These are phyloP conservation scores for Yamadazyma membranifaciens DNA, from an alignment of 1,139 yeast genomes.

Conservation along the genomic window DNA sequence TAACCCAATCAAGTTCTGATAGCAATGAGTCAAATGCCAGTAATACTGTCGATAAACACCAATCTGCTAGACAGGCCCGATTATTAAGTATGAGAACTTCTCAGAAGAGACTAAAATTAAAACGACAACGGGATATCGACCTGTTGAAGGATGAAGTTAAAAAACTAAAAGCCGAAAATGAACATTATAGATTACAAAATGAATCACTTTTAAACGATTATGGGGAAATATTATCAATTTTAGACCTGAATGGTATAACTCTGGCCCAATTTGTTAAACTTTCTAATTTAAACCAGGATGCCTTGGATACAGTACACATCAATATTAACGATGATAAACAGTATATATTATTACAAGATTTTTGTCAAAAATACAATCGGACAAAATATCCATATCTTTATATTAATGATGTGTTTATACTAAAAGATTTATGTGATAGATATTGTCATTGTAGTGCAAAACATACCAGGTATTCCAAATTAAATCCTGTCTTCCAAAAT, in stretches of 20 bases:
- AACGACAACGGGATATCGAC: constrained; percentile 4
- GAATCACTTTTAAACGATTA: neutral
- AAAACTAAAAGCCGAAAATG: neutral
- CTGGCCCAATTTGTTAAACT: neutral
- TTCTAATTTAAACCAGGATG: neutral
- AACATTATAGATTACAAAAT: neutral
- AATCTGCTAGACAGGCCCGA: neutral
- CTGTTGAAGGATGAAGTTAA: constrained; percentile 3
- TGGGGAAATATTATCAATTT: neutral
- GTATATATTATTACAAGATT: constrained; percentile 3
- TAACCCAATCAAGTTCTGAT: too few relatives aligned
- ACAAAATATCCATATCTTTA: neutral
- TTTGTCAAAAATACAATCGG: neutral
- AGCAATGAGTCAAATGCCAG: neutral
- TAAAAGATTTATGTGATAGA: constrained; percentile 1
- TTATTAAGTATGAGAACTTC: constrained; percentile 8
- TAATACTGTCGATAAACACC: neutral
- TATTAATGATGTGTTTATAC: neutral
- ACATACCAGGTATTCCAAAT: neutral
- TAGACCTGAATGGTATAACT: constrained; percentile 1
- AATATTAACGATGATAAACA: constrained; percentile 1
- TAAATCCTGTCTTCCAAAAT: neutral
- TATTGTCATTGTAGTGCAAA: neutral
- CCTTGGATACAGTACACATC: too few relatives aligned
- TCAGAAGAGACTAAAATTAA: constrained; percentile 7